These are phyloP conservation scores for Microsporum canis DNA, from an alignment of 2,329 filamentous ascomycete genomes.

Conservation along the genomic window DNA sequence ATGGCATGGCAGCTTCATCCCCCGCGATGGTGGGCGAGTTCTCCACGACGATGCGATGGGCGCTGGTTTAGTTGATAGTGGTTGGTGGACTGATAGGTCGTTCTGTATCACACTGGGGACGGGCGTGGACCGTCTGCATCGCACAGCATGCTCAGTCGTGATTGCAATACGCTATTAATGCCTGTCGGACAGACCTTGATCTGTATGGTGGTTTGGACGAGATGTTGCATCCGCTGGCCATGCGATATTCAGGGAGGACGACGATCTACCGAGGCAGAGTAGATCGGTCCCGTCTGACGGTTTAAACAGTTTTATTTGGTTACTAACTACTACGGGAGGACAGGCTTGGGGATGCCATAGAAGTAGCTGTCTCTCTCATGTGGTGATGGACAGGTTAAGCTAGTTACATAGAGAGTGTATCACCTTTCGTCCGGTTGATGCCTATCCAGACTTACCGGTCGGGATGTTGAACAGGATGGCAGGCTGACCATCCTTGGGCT, in stretches of 20 bases:
- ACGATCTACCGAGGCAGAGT: neutral
- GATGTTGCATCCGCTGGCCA: neutral
- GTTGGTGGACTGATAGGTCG: neutral
- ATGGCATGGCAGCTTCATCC: neutral
- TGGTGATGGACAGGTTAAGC: neutral
- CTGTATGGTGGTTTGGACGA: neutral
- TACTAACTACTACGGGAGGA: neutral
- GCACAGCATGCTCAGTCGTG: neutral
- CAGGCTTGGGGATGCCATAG: neutral
- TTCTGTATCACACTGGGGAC: neutral
- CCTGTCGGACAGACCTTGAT: neutral
- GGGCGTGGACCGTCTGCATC: neutral
- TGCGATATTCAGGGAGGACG: neutral
- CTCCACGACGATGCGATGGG: neutral
- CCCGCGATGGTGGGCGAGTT: neutral
- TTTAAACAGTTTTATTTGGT: neutral
- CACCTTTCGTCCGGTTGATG: neutral
- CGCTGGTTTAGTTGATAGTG: neutral
- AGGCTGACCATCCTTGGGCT: slow-evolving; percentile 47
- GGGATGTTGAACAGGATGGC: slow-evolving; percentile 60
- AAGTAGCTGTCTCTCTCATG: neutral
- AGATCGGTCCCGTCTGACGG: neutral
- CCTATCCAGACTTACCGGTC: slow-evolving; percentile 43
- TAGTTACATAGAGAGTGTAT: neutral
- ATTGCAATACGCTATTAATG: neutral